Base-by-base conservation (phyloP, 2,329 filamentous ascomycete species). In the Fusarium clavum region DNA sequence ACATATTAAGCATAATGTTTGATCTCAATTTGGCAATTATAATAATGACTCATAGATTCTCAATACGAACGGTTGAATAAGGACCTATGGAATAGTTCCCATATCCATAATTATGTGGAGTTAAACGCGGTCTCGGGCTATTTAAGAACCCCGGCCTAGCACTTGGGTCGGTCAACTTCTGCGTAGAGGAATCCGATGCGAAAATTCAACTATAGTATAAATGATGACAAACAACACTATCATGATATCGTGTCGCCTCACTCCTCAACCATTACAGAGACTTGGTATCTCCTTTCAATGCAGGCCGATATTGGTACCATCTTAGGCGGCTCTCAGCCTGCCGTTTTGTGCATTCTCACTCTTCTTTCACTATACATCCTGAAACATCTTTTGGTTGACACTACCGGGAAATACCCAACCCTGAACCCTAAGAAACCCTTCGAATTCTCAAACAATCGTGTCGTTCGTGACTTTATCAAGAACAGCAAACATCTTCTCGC, bases 401-500 rank as follows among this genome's bases (percentile, higher is more conserved):
- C 6, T 12, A n/a, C 18, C 7, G 18, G 10, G 3, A 56, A 22
- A 16, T 57, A 59, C 4, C 56, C 51, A 3, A 6, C 41, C 8
- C 7, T 60, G 0, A 47, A 57, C 3, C 41, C 52, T 5, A 60
- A 20, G 24, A 57, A 45, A 2, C 10, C 41, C 1, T 40, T 60
- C 1, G 57, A 60, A 18, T n/a, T 46, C 1, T 41, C 20, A 7
- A 11, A n/a, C 0, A 32, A 13, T 5, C 41, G 57, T 1, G 16
- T 11, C 0, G 41, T 57, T 8, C 40, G 20, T 1, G 57, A 60
- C 8, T 60, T 60, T 1, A 13, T 40, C 8, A 5, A 9, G 2
- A 43, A 57, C 9, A 57, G 57, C 52, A 60, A 14, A 10, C 25
- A 6, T 6, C n/a, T 60, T 0, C 57, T 60, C 10, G n/a, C 40